Percentiles rank a stretch among this genome's conserved stretches.
These are phyloP conservation scores for Flaveria bidentis DNA, from an alignment of 129 eudicot species.

Conservation along the genomic window DNA sequence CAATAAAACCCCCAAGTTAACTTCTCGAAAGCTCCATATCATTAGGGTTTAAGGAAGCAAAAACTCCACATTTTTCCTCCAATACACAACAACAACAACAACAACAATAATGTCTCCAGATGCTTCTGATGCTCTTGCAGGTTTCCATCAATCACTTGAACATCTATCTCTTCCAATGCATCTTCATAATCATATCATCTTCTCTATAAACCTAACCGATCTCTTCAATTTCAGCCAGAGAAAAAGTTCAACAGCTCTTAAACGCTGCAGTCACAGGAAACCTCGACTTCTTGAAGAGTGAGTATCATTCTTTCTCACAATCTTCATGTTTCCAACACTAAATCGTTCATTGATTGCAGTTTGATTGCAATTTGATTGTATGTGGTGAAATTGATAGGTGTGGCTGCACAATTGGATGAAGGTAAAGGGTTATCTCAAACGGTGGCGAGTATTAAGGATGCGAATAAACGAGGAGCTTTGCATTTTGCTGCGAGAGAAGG, in stretches of 20 bases:
- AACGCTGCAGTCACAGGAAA: conserved; percentile 85
- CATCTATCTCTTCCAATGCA: not conserved
- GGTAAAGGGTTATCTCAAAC: conserved; percentile 83
- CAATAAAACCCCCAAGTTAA: not conserved
- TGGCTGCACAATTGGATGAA: conserved; percentile 72
- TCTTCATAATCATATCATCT: not conserved
- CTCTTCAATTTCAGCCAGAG: conserved; percentile 53
- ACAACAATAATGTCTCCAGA: conserved; percentile 42
- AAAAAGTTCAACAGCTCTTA: conserved; percentile 69
- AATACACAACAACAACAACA: too few relatives aligned
- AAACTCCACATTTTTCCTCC: not conserved
- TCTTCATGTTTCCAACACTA: not conserved
- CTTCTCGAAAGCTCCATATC: conserved; percentile 25
- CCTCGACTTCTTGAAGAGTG: conserved; percentile 72
- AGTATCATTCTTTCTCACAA: not conserved
- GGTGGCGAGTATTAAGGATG: conserved; percentile 79
- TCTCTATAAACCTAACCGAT: not conserved
- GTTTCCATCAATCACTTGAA: conserved; percentile 31
- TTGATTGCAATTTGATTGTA: not conserved
- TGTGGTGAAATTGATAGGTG: conserved; percentile 40
- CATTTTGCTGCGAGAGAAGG: conserved; percentile 98
- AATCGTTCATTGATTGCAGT: not conserved
- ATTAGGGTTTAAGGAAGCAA: conserved; percentile 33
- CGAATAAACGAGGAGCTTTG: conserved; percentile 84
- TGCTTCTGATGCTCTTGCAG: conserved; percentile 88